Percentiles rank a stretch among this genome's conserved stretches.
phyloP scores from a whole-genome alignment of 148 eudicot genomes.

The Vaccinium myrtillus region DNA sequence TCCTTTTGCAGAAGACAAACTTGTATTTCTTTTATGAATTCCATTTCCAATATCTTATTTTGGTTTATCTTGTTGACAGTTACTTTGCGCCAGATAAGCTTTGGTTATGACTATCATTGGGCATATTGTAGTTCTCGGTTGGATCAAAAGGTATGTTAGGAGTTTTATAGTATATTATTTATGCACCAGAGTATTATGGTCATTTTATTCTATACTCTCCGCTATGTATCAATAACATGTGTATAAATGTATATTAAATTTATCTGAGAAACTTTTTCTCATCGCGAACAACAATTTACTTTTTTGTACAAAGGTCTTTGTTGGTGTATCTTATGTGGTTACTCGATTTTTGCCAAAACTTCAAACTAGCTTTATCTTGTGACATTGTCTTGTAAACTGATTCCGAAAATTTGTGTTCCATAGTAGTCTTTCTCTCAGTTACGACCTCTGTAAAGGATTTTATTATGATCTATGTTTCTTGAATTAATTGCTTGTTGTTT shows the following conservation, averaged over 20 bases:
- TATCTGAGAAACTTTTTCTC: not conserved
- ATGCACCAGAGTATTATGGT: not conserved
- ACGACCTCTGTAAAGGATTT: not conserved
- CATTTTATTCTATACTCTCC: not conserved
- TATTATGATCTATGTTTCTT: too few relatives aligned
- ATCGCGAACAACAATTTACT: not conserved
- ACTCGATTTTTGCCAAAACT: not conserved
- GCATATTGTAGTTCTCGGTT: conserved; percentile 50
- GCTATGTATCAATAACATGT: not conserved
- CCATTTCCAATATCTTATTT: not conserved
- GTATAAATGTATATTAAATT: not conserved
- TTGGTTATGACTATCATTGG: conserved; percentile 90
- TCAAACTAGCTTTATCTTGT: not conserved
- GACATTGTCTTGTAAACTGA: not conserved
- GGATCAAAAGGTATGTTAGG: conserved; percentile 60
- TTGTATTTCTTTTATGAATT: not conserved
- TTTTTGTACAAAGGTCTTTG: conserved; percentile 3
- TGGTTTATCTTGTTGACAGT: conserved; percentile 41
- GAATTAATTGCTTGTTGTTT: too few relatives aligned
- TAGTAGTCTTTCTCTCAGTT: not conserved
- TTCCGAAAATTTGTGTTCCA: not conserved
- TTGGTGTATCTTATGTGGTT: conserved; percentile 1
- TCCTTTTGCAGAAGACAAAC: not conserved
- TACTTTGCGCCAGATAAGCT: conserved; percentile 85
- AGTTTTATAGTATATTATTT: not conserved